Evolutionary conservation across 441 rosid genomes (phyloP), one percentile per base, ranked within the genome.

Genomic region (Populus hybrid): DNA sequence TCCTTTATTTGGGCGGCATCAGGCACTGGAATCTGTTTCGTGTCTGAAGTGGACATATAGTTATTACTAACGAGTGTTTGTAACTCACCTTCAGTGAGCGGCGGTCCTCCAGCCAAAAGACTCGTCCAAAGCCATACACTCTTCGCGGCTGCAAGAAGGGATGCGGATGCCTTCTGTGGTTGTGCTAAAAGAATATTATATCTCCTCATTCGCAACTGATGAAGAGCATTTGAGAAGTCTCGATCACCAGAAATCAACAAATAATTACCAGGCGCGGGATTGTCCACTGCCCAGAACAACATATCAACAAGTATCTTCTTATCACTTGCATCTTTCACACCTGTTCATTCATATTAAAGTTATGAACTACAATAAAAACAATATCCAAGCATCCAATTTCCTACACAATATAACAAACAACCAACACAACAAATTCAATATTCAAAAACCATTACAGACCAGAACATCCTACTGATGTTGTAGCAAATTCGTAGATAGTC

Each of bases 311-410:
- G 84, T 81, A 96, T 96, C 85, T 92, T 96, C 87, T 96, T 96
- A 82, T 96, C 99, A 81, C 99, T 96, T 8, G 99, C 98, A 88
- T 96, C 97, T 86, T 89, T 95, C 40, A 87, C 94, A 69, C 97
- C 99, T 93, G 85, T 73, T 72, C 35, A 71, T 38, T 35, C 70
- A 75, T 3, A 10, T 21, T 57, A 6, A 50, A 14, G 24, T 9
- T 30, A 20, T n/a, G 21, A 28, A 20, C 70, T 14, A 46, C 12
- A 74, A 72, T 4, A 73, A 57, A 77, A 26, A 66, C 4, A 70
- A 76, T n/a, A 50, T 30, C 69, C 59, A 67, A 30, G 80, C 23
- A 26, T 40, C 26, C 26, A 26, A 2, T 20, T 10, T 16, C 10
- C 36, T 21, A 9, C 21, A 50, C 6, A 34, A 34, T 69, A 73